Percentiles rank a stretch among this genome's conserved stretches.
These are phyloP conservation scores for Torulaspora delbrueckii DNA, from an alignment of 805 yeast species.

Conservation along the genomic window DNA sequence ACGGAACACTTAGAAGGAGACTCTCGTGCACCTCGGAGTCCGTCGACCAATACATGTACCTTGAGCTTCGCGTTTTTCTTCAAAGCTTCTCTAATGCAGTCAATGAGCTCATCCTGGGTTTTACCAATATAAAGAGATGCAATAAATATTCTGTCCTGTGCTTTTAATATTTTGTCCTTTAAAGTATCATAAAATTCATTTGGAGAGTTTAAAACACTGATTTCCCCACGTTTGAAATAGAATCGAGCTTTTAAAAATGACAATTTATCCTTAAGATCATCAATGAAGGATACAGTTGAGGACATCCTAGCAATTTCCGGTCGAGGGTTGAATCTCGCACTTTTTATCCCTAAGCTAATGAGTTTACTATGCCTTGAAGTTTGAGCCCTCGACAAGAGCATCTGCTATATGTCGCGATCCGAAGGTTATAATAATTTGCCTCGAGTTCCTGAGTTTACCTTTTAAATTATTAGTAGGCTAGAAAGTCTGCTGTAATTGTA, in stretches of 20 bases:
- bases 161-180: slow-evolving; percentile 54
- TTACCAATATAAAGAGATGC: slow-evolving; percentile 86
- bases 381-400: background rate
- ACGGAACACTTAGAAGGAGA: slow-evolving; percentile 79
- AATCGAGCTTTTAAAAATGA: slow-evolving; percentile 42
- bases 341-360: background rate
- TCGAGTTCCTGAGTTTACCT: background rate
- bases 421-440: background rate
- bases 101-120: slow-evolving; percentile 68
- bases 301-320: background rate
- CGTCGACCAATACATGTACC: slow-evolving; percentile 77
- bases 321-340: background rate
- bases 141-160: slow-evolving; percentile 66
- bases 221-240: slow-evolving; percentile 48
- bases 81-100: slow-evolving; percentile 58
- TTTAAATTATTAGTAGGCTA: background rate
- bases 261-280: slow-evolving; percentile 12
- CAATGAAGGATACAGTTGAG: slow-evolving; percentile 14
- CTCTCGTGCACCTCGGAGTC: slow-evolving; percentile 88
- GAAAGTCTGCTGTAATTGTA: background rate
- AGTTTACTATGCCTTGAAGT: background rate
- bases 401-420: background rate
- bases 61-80: slow-evolving; percentile 52
- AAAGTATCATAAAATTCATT: slow-evolving; percentile 63
- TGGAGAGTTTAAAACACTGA: slow-evolving; percentile 63